Evolutionary conservation across 176 grass and related monocot genomes (phyloP), one percentile per base, ranked within the genome.

Genomic region (Paspalum vaginatum): DNA sequence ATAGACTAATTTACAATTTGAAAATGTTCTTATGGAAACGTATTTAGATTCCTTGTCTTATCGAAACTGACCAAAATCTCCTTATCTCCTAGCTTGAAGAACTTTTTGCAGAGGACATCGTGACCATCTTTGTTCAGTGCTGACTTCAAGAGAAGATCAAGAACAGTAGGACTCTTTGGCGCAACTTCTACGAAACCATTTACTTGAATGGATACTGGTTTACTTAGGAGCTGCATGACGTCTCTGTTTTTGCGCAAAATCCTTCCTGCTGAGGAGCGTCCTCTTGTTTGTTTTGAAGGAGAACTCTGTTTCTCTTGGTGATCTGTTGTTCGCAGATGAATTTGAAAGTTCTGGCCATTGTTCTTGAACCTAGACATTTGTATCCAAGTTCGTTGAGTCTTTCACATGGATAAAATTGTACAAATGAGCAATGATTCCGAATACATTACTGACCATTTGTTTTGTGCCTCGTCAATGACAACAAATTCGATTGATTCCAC

Each of bases 191-290:
- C 25, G 51, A 87, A 50, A 53, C 44, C 25, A 57, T 18, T 16
- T 75, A 62, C 61, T 80, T 61, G 47, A 48, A 48, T 12, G 8
- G 47, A 11, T 3, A 11, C 8, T 77, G 85, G 37, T 75, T 92
- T 95, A 71, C 79, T 95, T n/a, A 90, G 78, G 68, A 90, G 83
- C 41, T 92, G 82, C 76, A 85, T 66, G 50, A 88, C 40, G 40
- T 90, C 87, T 88, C 85, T 92, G 45, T 75, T 85, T 75, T 87
- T 92, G 65, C 89, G 87, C 59, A 85, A 81, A 79, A 90, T 79
- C 84, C 84, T 90, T 92, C 90, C 93, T 32, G 70, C 85, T 22
- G 81, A 89, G 44, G 80, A 91, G 83, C 87, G 9, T 48, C 47
- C 47, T 32, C 32, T 32, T 48, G 47, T 9, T 48, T 48, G 8